Evolutionary conservation across 2,329 filamentous ascomycete genomes (phyloP), one percentile per base, ranked within the genome.

Genomic region (Aspergillus nomiae): DNA sequence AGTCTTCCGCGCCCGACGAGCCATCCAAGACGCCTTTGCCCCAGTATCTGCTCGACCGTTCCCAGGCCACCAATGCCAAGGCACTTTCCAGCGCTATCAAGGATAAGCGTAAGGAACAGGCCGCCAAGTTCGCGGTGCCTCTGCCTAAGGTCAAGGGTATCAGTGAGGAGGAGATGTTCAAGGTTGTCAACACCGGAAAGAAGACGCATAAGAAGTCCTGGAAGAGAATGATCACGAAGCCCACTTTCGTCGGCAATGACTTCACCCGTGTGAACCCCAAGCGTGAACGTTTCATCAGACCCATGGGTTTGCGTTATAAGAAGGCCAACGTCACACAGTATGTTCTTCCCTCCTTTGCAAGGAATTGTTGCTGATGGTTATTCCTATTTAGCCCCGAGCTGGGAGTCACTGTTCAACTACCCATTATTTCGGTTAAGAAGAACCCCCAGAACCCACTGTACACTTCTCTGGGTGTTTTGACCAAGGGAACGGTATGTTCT

Each of bases 121-220:
- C 94, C 8, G 95, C 95, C 57, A 92, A 94, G 76, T 98, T 97
- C 77, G 87, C 86, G 36, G 95, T 98, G 45, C 95, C 95, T 1
- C 79, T 99, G 74, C 95, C 95, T 41, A 97, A 97, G 82, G 95
- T 98, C 51, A 88, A 92, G 73, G 94, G 92, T 67, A 97, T 98
- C 71, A 89, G 87, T 69, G 94, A 98, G 83, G 92, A 96, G 84
- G 94, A 97, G 83, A 94, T 97, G 90, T 98, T 98, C 85, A 94
- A 92, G 81, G 94, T 97, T 16, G 89, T 98, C 74, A 93, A 93
- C 83, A 98, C 94, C 36, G 94, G 95, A 72, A 96, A 96, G 87
- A 97, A 97, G 85, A 92, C 90, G 2, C 85, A 89, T 61, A 93
- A 96, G 87, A 96, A 95, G 85, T 85, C 84, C 45, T 86, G 83